phyloP scores from a whole-genome alignment of 306 rosid species.

The Medicago ruthenica region DNA sequence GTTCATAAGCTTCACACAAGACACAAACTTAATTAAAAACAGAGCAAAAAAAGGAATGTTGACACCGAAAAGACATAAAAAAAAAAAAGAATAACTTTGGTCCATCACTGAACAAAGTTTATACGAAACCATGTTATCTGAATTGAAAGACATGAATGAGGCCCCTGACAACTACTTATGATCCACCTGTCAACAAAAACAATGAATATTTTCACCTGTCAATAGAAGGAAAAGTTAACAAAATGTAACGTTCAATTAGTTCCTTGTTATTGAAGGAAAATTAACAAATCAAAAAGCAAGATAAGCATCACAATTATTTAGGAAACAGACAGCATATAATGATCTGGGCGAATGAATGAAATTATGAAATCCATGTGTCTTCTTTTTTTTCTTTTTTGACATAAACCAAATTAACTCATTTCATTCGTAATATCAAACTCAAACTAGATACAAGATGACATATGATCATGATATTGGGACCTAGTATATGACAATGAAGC shows the following conservation, averaged over 20 bases:
- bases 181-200: constrained; percentile 47
- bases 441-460: too few relatives aligned
- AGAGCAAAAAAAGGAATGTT: neutral
- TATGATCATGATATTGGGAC: too few relatives aligned
- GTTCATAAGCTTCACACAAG: neutral
- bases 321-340: neutral
- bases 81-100: neutral
- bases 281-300: neutral
- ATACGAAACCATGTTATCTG: neutral
- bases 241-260: neutral
- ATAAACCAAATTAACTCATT: too few relatives aligned
- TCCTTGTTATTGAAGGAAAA: neutral
- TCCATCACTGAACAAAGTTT: neutral
- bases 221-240: neutral
- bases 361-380: neutral
- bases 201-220: neutral
- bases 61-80: neutral
- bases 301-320: constrained; percentile 20
- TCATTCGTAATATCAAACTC: too few relatives aligned
- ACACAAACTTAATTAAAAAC: neutral
- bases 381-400: too few relatives aligned
- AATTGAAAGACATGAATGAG: constrained; percentile 21
- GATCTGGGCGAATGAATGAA: neutral
- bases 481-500: too few relatives aligned
- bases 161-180: constrained; percentile 9